A percentile compares a stretch with the other conserved stretches of the same genome.
Conservation (phyloP, 2,329 filamentous ascomycete species). For the Chrysoporthe austroafricana region DNA sequence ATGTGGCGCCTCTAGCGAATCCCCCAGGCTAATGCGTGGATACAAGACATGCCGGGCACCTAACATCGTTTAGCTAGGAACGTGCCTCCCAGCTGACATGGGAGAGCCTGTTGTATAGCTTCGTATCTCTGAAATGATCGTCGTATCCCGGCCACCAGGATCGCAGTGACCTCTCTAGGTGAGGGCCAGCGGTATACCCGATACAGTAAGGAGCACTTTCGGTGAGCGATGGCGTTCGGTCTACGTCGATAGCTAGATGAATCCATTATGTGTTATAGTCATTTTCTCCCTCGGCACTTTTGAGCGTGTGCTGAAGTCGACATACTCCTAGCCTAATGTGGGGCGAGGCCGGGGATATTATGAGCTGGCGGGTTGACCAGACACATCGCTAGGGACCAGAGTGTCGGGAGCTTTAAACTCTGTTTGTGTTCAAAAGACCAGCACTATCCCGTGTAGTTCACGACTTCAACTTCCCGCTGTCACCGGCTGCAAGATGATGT, state of each 20-base stretch:
- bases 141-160: not conserved
- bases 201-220: not conserved
- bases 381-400: conserved; percentile 13
- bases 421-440: not conserved
- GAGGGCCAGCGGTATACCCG: not conserved
- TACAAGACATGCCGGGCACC: not conserved
- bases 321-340: not conserved
- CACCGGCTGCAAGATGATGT: conserved; percentile 12
- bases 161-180: not conserved
- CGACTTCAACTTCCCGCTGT: conserved; percentile 14
- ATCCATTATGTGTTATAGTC: not conserved
- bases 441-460: not conserved
- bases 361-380: not conserved
- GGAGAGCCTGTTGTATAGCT: not conserved
- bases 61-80: not conserved
- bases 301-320: not conserved
- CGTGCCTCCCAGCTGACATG: not conserved
- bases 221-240: not conserved
- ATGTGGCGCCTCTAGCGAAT: no score
- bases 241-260: not conserved
- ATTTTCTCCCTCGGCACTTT: not conserved
- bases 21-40: not conserved
- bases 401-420: conserved; percentile 14
- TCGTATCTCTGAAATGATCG: not conserved
- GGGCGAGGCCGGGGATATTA: not conserved